Evolutionary conservation across 1,284 basidiomycete species (phyloP), one percentile per base, ranked within the genome.

Genomic region (Rhodotorula sp.): DNA sequence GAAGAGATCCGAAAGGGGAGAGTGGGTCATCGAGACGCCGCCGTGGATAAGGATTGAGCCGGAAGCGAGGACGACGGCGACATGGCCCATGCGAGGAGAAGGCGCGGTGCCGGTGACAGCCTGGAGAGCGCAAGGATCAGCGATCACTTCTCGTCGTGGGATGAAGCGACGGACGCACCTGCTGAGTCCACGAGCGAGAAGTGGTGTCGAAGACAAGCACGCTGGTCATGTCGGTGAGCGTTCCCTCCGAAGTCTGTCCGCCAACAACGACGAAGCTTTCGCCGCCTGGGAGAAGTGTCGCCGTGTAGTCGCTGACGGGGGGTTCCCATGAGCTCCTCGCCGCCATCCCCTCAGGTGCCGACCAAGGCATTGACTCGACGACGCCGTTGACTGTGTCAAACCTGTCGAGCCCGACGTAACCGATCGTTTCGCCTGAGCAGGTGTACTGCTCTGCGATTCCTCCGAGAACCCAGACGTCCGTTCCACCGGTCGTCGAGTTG

Each of bases 21-120:
- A n/a, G n/a, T 70, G 72, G 20, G 74, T 49, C 17, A 53, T 24
- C n/a, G 64, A 66, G 63, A 76, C 49, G 0, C 80, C 80, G 49
- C 80, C 80, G 68, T 79, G 77, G 20, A 81, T 44, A 48, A 80
- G 66, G 54, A 81, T 67, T 20, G 72, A 73, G 34, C 77, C 76
- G 17, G 79, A 77, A 4, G 67, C 17, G 11, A 77, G 76, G 34
- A 66, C 61, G 49, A 76, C 64, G 4, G 78, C 72, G 34, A 75
- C 72, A 64, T 81, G 80, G 17, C 80, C 81, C 64, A 80, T 77
- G 11, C 79, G 74, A 24, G 78, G 70, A 4, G 73, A 22, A 1
- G 81, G 81, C 9, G 74, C 64, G 30, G 73, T 64, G 22, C 77
- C 78, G 5, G 67, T 63, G 0, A 74, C 71, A 15, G 67, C 55